Conservation (phyloP, 345 rosid genomes). For the Syzygium oleosum region DNA sequence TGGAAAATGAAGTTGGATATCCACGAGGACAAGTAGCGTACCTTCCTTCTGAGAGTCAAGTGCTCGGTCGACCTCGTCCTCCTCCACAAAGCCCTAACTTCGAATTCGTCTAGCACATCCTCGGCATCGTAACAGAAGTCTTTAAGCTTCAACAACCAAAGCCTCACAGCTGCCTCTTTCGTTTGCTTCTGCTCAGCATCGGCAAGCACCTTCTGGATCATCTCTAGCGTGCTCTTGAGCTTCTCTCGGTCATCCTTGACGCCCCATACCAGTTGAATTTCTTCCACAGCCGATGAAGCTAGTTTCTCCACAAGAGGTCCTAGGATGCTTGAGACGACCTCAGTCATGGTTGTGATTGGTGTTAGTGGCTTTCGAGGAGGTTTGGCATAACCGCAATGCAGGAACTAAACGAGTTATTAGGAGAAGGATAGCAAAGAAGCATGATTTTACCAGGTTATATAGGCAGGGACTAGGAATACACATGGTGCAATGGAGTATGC, state of each 20-base stretch:
- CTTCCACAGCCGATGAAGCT: background rate
- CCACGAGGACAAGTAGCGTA: background rate
- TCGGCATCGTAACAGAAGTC: constrained; percentile 1
- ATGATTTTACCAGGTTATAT: background rate
- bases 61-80: background rate
- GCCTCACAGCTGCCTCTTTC: background rate
- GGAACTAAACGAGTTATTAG: no score
- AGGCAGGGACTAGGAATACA: no score
- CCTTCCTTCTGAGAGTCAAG: background rate
- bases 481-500: no score
- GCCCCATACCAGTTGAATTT: background rate
- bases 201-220: background rate
- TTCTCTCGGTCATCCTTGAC: background rate
- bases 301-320: background rate
- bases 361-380: background rate
- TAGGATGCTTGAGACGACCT: background rate
- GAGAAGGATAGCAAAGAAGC: no score
- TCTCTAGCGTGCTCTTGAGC: background rate
- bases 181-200: constrained; percentile 5
- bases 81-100: background rate
- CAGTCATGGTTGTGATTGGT: background rate
- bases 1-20: background rate
- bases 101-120: constrained; percentile 8
- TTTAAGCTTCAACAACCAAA: background rate
- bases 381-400: background rate